phyloP scores from a whole-genome alignment of 2,329 filamentous ascomycete species.

The Cytospora piceae region DNA sequence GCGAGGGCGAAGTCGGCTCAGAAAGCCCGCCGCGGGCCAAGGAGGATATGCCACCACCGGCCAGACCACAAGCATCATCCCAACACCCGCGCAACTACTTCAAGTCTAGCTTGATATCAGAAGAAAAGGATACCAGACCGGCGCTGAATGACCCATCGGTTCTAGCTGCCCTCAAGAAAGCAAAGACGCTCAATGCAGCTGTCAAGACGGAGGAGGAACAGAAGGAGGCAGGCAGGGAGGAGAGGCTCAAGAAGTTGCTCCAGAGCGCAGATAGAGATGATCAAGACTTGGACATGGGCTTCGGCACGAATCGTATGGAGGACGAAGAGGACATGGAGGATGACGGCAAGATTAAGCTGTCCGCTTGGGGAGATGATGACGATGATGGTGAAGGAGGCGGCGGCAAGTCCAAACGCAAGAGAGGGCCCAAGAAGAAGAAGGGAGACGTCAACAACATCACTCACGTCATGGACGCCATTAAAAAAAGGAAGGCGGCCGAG shows the following conservation, averaged over 20 bases:
- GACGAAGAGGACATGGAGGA: conserved; percentile 84
- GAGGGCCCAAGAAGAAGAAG: conserved; percentile 74
- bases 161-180: conserved; percentile 83
- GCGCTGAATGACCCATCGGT: conserved; percentile 76
- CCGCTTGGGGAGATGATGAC: conserved; percentile 62
- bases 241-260: conserved; percentile 75
- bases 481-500: conserved; percentile 54
- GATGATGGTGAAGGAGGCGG: conserved; percentile 53
- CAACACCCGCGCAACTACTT: conserved; percentile 63
- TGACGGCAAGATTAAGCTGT: conserved; percentile 66
- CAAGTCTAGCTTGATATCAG: conserved; percentile 59
- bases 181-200: conserved; percentile 64
- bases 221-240: conserved; percentile 59
- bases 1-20: conserved; percentile 33
- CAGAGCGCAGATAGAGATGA: conserved; percentile 76
- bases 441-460: conserved; percentile 77
- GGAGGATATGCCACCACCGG: conserved; percentile 51
- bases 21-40: conserved; percentile 35
- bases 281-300: conserved; percentile 92
- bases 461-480: conserved; percentile 80
- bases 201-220: conserved; percentile 45
- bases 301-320: conserved; percentile 83
- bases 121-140: conserved; percentile 54
- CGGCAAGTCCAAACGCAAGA: conserved; percentile 64
- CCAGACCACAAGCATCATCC: conserved; percentile 41